Percentiles rank a stretch among this genome's conserved stretches.
phyloP scores from a whole-genome alignment of 306 rosid species.

The Begonia masoniana region DNA sequence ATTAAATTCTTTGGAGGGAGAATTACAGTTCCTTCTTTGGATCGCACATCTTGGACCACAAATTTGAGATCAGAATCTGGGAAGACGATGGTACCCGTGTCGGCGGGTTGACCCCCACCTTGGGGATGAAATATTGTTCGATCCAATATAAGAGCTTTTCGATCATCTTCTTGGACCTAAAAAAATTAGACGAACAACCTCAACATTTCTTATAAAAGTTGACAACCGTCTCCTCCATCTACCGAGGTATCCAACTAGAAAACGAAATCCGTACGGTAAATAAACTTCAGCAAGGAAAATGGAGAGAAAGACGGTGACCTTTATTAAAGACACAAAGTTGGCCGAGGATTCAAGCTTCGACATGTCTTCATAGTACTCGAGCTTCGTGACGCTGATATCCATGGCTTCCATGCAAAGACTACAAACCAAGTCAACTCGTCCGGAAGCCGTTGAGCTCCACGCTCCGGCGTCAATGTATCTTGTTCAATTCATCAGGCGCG shows the following conservation, averaged over 20 bases:
- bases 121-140: constrained; percentile 68
- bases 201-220: not conserved
- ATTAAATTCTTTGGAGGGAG: not conserved
- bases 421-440: constrained; percentile 2
- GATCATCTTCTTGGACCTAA: constrained; percentile 57
- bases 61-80: constrained; percentile 29
- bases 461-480: no score
- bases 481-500: no score
- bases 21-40: constrained; percentile 51
- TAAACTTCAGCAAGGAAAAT: not conserved
- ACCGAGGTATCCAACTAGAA: not conserved
- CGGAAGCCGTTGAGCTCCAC: not conserved
- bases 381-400: constrained; percentile 44
- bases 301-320: constrained; percentile 16
- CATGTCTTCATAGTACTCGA: constrained; percentile 55
- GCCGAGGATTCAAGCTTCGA: constrained; percentile 43
- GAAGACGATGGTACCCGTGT: constrained; percentile 35
- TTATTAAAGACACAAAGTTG: constrained; percentile 28
- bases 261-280: not conserved
- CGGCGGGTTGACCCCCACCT: constrained; percentile 84
- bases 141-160: constrained; percentile 44
- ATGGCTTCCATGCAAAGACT: constrained; percentile 11
- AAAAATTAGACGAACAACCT: not conserved
- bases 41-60: constrained; percentile 51
- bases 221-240: not conserved